These are phyloP conservation scores for Mucor racemosus DNA, from an alignment of 371 early-diverging fungal species.

Conservation along the genomic window DNA sequence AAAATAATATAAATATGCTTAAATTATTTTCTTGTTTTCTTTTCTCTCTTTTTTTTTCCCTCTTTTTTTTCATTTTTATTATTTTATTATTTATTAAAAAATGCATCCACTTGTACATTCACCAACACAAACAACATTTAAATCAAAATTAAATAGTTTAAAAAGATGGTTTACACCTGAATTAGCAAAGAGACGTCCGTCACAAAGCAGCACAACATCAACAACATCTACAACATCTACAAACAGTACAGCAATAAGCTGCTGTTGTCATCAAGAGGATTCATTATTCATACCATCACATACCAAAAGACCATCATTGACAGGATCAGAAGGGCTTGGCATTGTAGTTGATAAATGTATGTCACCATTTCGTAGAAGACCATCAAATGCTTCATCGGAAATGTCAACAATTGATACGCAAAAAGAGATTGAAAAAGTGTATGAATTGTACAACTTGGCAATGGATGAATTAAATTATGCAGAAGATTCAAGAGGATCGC, in stretches of 20 bases:
- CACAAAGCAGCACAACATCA: conserved; percentile 25
- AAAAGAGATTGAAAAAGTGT: conserved; percentile 17
- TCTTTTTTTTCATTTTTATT: conserved; percentile 4
- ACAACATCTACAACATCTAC: conserved; percentile 10
- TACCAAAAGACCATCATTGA: conserved; percentile 16
- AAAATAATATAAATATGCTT: neutral
- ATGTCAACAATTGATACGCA: conserved; percentile 3
- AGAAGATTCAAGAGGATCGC: conserved; percentile 44
- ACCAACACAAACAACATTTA: conserved; percentile 21
- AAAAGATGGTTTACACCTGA: conserved; percentile 34
- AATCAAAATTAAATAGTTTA: conserved; percentile 24
- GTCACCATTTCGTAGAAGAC: conserved; percentile 17
- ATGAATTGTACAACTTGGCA: conserved; percentile 21
- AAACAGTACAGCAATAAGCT: neutral
- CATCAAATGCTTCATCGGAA: conserved; percentile 13
- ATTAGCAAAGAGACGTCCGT: conserved; percentile 27
- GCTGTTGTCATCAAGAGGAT: conserved; percentile 9
- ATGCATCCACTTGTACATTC: conserved; percentile 26
- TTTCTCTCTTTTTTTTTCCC: neutral
- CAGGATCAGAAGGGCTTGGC: conserved; percentile 13
- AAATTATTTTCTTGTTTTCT: neutral
- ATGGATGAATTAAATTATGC: conserved; percentile 42
- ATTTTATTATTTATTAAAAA: neutral
- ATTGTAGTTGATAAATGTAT: conserved; percentile 24
- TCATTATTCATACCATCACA: neutral